Evolutionary conservation across 371 early-diverging fungal species (phyloP), one percentile per base, ranked within the genome.

Genomic region (Syncephalastrum contaminatum): DNA sequence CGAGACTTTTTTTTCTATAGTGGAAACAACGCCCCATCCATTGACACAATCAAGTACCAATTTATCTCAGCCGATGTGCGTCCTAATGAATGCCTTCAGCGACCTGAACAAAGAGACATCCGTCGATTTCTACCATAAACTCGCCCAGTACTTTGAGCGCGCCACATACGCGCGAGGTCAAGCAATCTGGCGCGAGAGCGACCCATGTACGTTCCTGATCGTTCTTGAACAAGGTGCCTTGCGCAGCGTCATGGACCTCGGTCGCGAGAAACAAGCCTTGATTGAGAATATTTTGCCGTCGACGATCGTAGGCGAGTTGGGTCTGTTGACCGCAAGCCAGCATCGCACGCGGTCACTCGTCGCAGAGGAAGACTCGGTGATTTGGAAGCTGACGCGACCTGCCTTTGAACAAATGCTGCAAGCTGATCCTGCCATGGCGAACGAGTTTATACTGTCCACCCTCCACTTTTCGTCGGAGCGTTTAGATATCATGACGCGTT

Each of bases 161-260:
- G 58, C 68, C 21, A 75, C 77, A 8, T 67, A 83, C 13, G 58
- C 61, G 22, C 61, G 75, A 4, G 86, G 82, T 8, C 66, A 80
- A 21, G 63, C 67, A 3, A 66, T 94, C 25, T 94, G 93, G 87
- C 65, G 61, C 4, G 75, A 83, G 46, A 91, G 86, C n/a, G 80
- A 79, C 10, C 67, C 68, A 0, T 78, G 87, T 3, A 81, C 78
- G 13, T 87, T 84, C 30, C 59, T 93, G 36, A 86, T 90, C 43
- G 57, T 95, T 3, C 81, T 95, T 0, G 93, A 94, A 60, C 72
- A 83, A 16, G 95, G 95, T 0, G 79, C 87, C 20, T 74, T 94
- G 5, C 81, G 84, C 10, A 82, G 84, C 19, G 57, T 73, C 4
- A 82, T 85, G 62, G 66, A 73, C 41, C 66, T 78, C n/a, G 54